Evolutionary conservation across 2,329 filamentous ascomycete species (phyloP), one percentile per base, ranked within the genome.

Genomic region (Eutypa lata): DNA sequence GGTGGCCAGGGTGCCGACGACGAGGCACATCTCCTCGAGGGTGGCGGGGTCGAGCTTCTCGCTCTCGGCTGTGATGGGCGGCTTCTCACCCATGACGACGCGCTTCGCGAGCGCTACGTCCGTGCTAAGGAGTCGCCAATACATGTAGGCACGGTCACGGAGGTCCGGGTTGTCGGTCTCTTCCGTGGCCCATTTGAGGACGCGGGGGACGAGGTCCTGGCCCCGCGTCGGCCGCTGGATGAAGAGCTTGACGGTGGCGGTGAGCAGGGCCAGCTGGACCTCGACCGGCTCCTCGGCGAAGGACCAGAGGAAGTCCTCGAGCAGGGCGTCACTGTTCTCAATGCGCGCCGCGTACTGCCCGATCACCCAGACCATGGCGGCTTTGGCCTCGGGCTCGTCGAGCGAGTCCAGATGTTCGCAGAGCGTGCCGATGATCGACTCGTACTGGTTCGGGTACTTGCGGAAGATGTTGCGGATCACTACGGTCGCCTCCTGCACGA

Each of bases 381-480:
- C 92, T 71, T 99, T 99, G 45, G 94, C 94, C 72, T 99, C 94
- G 2, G 94, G 93, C 70, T 99, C 94, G 69, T 99, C 94, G 47
- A 99, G 77, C 3, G 92, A 96, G 72, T 99, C 94, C 22, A 99
- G 83, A 64, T 99, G 93, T 69, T 97, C 91, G 73, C 95, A 97
- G 0, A 99, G 80, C 1, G 92, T 95, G 48, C 90, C 88, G 66
- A 99, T 99, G 70, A 99, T 97, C 56, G 89, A 93, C 72, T 99
- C 94, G 72, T 99, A 99, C 69, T 97, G 91, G 69, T 99, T 97
- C 8, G 94, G 94, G 66, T 99, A 99, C 74, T 97, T 97, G 62
- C 94, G 88, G 81, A 99, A 99, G 65, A 99, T 99, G 71, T 99
- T 99, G 61, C 91, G 89, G 67, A 99, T 99, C 24, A 99, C 94